Base-by-base conservation (phyloP, 163 green algal genomes). In the Scenedesmus sp. region DNA sequence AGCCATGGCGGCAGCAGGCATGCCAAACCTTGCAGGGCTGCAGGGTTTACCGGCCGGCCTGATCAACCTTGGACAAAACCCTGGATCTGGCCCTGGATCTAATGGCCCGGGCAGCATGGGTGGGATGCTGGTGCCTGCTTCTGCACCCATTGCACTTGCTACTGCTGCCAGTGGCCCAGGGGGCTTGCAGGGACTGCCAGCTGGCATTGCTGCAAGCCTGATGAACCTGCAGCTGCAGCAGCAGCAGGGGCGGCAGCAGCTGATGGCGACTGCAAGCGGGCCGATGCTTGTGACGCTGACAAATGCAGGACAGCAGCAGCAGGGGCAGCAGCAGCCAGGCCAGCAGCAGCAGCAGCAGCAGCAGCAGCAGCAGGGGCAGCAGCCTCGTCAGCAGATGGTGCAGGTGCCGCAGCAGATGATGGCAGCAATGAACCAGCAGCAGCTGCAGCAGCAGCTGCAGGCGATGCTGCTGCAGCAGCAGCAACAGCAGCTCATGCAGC, bases 221-320 rank as follows among this genome's bases (percentile, higher is more conserved):
- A 86, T 91, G 74, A 86, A 86, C 54, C 13, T 90, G 86, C 26
- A 62, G 52, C 87, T 91, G 87, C 73, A 86, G 85, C 64, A 70
- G 87, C 87, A 86, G 73, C 70, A 84, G 70, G 62, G 62, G 1
- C 62, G 64, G 84, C 84, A 89, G 64, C 62, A 82, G 64, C 64
- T 66, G 34, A 59, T 66, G 84, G 52, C 59, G 34, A 20, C 64
- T 52, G 84, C 62, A 34, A n/a, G 54, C 60, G 60, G 77, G 84
- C 84, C 62, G 16, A 66, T 89, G 84, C 34, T 55, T 18, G 52
- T 64, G 26, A 82, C 16, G 2, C 6, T 76, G 66, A 1, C 66
- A 70, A 46, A 8, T 34, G 85, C 57, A 18, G 23, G 55, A 23
- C 86, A 90, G 55, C 84, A 89, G 62, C 86, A 90, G 67, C 86